Evolutionary conservation across 2,329 filamentous ascomycete species (phyloP), one percentile per base, ranked within the genome.

Genomic region (Boeremia lycopersici): DNA sequence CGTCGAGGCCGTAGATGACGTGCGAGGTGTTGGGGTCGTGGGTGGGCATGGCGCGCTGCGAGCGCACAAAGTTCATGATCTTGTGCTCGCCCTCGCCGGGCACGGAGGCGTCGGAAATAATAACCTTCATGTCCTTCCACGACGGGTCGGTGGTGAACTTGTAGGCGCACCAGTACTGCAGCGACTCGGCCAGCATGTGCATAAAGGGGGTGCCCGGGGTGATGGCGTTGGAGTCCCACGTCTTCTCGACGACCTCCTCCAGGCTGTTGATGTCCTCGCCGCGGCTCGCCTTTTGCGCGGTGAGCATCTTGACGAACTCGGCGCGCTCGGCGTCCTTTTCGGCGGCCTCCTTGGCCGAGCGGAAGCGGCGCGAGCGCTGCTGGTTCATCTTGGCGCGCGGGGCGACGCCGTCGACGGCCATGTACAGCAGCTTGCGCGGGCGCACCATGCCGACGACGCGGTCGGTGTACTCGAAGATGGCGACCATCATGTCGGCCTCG

Each of bases 371-470:
- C 36, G 95, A 96, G 59, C 95, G 91, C 78, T 99, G 95, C 74
- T 99, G 96, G 74, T 99, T 99, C 95, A 99, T 99, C 78, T 99
- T 99, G 55, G 96, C 96, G 75, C 95, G 89, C 41, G 95, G 96
- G 4, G 95, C 95, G 61, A 99, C 95, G 73, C 95, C 95, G 78
- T 99, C 95, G 74, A 99, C 93, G 69, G 95, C 95, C 71, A 99
- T 97, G 90, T 98, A 95, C 51, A 99, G 84, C 43, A 99, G 80
- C 78, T 97, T 98, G 66, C 95, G 87, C 9, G 95, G 95, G 57
- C 95, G 90, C 62, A 96, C 93, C 93, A 99, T 99, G 75, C 96
- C 97, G 63, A 99, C 91, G 23, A 99, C 93, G 56, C 95, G 89
- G 73, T 99, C 93, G n/a, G 95, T 99, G 77, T 99, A 99, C 72